These are phyloP conservation scores for Debaryomyces psychrophilus DNA, from an alignment of 1,139 yeast species.

Conservation along the genomic window DNA sequence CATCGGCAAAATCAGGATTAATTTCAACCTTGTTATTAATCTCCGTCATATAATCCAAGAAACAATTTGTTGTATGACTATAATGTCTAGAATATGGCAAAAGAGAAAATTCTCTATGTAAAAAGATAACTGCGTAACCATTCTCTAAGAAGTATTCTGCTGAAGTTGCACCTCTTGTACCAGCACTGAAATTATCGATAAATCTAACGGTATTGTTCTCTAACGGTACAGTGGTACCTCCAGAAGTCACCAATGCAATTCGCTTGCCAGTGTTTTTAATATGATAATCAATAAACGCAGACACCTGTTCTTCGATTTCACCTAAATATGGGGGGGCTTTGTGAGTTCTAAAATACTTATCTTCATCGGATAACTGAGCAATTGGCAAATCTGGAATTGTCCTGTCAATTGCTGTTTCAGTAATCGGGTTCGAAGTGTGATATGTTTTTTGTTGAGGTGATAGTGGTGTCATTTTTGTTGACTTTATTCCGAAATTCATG, in stretches of 20 bases:
- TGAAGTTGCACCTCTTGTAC: constrained; percentile 95
- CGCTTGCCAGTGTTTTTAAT: constrained; percentile 41
- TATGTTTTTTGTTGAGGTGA: constrained; percentile 24
- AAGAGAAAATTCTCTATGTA: constrained; percentile 89
- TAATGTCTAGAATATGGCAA: constrained; percentile 90
- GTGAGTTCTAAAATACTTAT: constrained; percentile 69
- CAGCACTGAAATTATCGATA: constrained; percentile 96
- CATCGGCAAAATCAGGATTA: constrained; percentile 59
- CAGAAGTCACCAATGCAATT: constrained; percentile 85
- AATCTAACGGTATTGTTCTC: constrained; percentile 96
- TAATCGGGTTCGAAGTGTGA: constrained; percentile 71
- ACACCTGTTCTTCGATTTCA: constrained; percentile 58
- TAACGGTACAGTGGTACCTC: constrained; percentile 98
- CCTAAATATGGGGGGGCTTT: constrained; percentile 74
- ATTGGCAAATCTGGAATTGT: constrained; percentile 75
- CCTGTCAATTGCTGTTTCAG: constrained; percentile 78
- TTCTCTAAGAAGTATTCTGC: constrained; percentile 87
- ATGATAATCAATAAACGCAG: constrained; percentile 59
- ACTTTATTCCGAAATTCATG: not conserved
- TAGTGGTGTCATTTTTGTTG: constrained; percentile 15
- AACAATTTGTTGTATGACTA: constrained; percentile 81
- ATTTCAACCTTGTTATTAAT: constrained; percentile 57
- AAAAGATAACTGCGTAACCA: constrained; percentile 88
- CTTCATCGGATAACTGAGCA: constrained; percentile 75
- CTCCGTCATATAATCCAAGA: constrained; percentile 79